These are phyloP conservation scores for Cercospora janseana DNA, from an alignment of 2,329 filamentous ascomycete species.

Conservation along the genomic window DNA sequence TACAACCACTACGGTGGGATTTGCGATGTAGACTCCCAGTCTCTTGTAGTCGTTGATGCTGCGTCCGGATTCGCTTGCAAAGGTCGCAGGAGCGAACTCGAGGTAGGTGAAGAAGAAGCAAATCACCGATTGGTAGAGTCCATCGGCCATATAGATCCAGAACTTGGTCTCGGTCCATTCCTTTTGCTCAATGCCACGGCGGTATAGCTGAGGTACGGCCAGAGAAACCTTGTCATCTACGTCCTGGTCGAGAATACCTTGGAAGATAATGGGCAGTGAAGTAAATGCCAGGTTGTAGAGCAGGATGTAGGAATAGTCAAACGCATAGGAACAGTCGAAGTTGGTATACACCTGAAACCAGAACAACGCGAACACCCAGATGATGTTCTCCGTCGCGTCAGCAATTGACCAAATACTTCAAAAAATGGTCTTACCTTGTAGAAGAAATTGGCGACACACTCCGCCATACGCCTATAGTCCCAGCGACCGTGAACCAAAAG, in stretches of 20 bases:
- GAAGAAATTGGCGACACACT: conserved; percentile 98
- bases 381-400: conserved; percentile 67
- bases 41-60: conserved; percentile 76
- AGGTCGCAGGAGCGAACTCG: conserved; percentile 66
- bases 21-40: conserved; percentile 83
- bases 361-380: conserved; percentile 95
- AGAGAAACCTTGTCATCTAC: conserved; percentile 91
- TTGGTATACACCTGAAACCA: conserved; percentile 97
- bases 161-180: conserved; percentile 98
- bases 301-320: conserved; percentile 96
- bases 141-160: conserved; percentile 95
- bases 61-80: conserved; percentile 69
- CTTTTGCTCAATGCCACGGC: conserved; percentile 87
- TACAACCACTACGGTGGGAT: conserved; percentile 80
- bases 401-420: conserved; percentile 17
- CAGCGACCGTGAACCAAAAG: conserved; percentile 89
- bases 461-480: conserved; percentile 91
- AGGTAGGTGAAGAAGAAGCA: conserved; percentile 91
- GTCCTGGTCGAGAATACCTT: conserved; percentile 96
- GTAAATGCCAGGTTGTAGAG: conserved; percentile 97
- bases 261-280: conserved; percentile 87
- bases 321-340: conserved; percentile 94
- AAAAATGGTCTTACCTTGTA: conserved; percentile 67
- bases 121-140: conserved; percentile 89
- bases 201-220: conserved; percentile 91